A percentile compares a stretch with the other conserved stretches of the same genome.
Conservation (phyloP, 805 yeast species). For the Sungouiozyma intestinalis region DNA sequence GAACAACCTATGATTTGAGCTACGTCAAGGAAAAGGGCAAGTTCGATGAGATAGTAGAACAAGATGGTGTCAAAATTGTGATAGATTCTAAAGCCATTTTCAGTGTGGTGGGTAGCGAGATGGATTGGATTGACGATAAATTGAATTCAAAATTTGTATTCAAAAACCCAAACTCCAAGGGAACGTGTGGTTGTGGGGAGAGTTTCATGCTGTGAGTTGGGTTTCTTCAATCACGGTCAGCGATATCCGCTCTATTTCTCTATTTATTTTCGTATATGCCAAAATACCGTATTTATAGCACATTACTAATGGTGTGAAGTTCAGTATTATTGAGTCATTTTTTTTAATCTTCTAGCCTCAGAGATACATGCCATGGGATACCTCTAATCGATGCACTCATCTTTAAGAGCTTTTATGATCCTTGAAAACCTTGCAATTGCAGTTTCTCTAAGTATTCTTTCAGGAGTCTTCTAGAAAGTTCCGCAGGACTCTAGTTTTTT, state of each 20-base stretch:
- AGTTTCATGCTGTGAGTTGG: slow-evolving; percentile 76
- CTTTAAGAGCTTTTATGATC: too few species aligned
- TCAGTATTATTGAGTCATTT: slow-evolving; percentile 4
- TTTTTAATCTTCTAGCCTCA: too few species aligned
- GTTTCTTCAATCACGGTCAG: slow-evolving; percentile 3
- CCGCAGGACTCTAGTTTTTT: background rate
- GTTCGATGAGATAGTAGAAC: slow-evolving; percentile 87
- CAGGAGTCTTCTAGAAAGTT: slow-evolving; percentile 8
- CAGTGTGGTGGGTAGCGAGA: slow-evolving; percentile 91
- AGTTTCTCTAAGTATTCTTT: background rate
- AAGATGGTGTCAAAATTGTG: slow-evolving; percentile 85
- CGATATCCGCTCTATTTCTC: background rate
- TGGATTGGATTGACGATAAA: slow-evolving; percentile 98
- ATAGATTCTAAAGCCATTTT: slow-evolving; percentile 94
- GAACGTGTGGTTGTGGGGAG: slow-evolving; percentile 98
- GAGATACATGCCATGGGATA: too few species aligned
- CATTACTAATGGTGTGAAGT: too few species aligned
- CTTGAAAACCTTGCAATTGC: background rate
- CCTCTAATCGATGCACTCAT: too few species aligned
- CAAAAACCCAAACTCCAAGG: slow-evolving; percentile 92
- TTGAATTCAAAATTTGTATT: slow-evolving; percentile 82
- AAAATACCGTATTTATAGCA: too few species aligned
- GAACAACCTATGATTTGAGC: slow-evolving; percentile 81
- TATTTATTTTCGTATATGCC: background rate
- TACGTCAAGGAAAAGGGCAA: slow-evolving; percentile 87